Evolutionary conservation across 768 basidiomycete genomes (phyloP), one percentile per base, ranked within the genome.

Genomic region (Pleurotus salmoneostramineus): DNA sequence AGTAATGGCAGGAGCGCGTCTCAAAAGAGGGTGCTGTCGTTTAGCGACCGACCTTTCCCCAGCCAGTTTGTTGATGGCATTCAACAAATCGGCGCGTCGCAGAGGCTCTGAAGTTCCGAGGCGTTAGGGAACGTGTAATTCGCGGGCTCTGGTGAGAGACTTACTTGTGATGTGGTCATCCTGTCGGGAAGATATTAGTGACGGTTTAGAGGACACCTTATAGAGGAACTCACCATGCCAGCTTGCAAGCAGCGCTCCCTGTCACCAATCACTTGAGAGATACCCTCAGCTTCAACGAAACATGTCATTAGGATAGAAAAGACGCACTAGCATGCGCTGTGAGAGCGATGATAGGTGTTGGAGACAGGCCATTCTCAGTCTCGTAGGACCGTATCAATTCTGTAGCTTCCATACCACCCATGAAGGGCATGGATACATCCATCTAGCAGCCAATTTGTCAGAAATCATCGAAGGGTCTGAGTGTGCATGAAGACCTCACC

Each of bases 331-430:
- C 96, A 72, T 99, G 96, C 2, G 96, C 96, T 1, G 97, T 98
- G 42, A 99, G 77, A 0, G 97, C 97, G 65, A 98, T 93, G 64
- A 99, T 98, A 0, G 97, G 96, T 5, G 86, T 93, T 2, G 86
- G 81, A 12, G 83, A 68, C 33, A 93, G 75, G 6, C 84, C 79
- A 61, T 84, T 84, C 61, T 87, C 80, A 68, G 80, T 74, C 74
- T 98, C 96, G 67, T 87, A 93, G 37, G 84, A 81, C 52, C 96
- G 85, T 60, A 98, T 97, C 58, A 93, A 77, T 62, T 94, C 89
- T 0, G 97, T 99, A 1, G 96, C 93, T 72, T 99, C 95, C 87
- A 96, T 93, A 62, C 96, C 95, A 50, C 95, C 95, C 93, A 98
- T 98, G 72, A 95, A 89, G 5, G 95, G 93, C 93, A 96, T 95